Percentiles rank a stretch among this genome's conserved stretches.
Conservation (phyloP, 345 rosid species). For the Pugionium dolabratum region DNA sequence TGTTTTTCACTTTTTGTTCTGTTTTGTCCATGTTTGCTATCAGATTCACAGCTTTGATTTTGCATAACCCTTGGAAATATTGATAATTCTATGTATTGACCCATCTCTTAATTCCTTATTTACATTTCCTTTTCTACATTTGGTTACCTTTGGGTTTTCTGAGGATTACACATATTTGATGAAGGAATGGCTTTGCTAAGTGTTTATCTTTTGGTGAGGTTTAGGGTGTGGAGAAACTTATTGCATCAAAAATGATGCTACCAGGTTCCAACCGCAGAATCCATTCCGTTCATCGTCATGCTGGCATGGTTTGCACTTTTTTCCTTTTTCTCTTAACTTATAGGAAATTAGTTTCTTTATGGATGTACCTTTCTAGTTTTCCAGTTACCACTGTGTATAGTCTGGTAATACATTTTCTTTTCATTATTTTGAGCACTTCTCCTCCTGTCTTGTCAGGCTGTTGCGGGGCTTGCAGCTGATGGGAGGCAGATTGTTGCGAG, state of each 20-base stretch:
- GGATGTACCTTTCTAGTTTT: no score
- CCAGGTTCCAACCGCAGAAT: conserved; percentile 95
- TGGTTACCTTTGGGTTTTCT: not conserved
- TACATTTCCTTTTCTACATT: no score
- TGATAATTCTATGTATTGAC: no score
- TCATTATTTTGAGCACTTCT: no score
- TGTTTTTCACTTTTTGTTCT: no score
- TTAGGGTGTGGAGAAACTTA: conserved; percentile 99
- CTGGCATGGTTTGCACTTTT: conserved; percentile 71
- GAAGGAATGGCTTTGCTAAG: not conserved
- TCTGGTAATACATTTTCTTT: not conserved
- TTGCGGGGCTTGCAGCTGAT: conserved; percentile 95
- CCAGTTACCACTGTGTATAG: no score
- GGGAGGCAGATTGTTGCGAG: conserved; percentile 93
- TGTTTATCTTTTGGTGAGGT: not conserved
- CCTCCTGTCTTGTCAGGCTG: conserved; percentile 53
- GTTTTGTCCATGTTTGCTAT: no score
- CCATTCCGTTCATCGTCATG: conserved; percentile 94
- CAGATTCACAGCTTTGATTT: no score
- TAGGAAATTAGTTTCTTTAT: not conserved
- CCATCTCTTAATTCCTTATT: no score
- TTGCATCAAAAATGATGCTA: conserved; percentile 97
- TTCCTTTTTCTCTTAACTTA: no score
- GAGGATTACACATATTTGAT: not conserved
- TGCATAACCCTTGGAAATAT: no score